Percentiles rank a stretch among this genome's conserved stretches.
Evolutionary conservation across 306 rosid genomes (phyloP).

Genomic region (Bauhinia variegata): DNA sequence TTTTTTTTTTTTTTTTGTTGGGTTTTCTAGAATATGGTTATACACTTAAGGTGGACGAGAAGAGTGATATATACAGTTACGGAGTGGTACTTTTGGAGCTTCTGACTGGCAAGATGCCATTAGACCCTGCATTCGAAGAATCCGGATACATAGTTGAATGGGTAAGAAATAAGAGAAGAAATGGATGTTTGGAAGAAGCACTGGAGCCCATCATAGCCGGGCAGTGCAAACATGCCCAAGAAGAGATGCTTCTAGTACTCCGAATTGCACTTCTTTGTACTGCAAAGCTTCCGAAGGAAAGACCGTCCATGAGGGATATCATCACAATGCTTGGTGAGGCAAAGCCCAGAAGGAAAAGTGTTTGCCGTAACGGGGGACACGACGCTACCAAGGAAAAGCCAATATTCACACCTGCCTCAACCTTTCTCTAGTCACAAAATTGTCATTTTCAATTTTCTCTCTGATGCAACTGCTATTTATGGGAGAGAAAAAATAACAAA

Average conservation of each 20-base stretch:
- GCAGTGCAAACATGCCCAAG: conserved; percentile 75
- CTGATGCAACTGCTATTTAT: conserved; percentile 6
- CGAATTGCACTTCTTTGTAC: conserved; percentile 79
- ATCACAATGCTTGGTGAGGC: conserved; percentile 89
- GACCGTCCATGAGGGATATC: conserved; percentile 82
- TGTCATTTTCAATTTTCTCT: conserved; percentile 15
- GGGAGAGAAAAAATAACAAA: background rate
- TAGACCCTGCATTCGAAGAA: conserved; percentile 65
- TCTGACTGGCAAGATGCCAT: conserved; percentile 66
- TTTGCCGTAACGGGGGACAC: conserved; percentile 51
- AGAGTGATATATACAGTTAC: conserved; percentile 80
- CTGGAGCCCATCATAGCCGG: conserved; percentile 67
- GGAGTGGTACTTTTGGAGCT: conserved; percentile 90
- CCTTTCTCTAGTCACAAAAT: conserved; percentile 40
- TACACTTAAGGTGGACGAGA: conserved; percentile 81
- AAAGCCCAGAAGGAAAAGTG: conserved; percentile 84
- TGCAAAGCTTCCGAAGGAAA: conserved; percentile 80
- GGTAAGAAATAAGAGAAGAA: conserved; percentile 60
- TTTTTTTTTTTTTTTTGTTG: background rate
- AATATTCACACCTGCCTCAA: conserved; percentile 57
- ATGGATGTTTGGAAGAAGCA: conserved; percentile 52
- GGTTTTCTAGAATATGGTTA: conserved; percentile 73
- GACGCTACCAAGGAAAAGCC: conserved; percentile 53
- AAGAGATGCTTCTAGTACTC: conserved; percentile 90
- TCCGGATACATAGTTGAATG: conserved; percentile 66